A percentile compares a stretch with the other conserved stretches of the same genome.
phyloP scores from a whole-genome alignment of 495 filamentous ascomycete genomes.

The Penicillium coffeae region DNA sequence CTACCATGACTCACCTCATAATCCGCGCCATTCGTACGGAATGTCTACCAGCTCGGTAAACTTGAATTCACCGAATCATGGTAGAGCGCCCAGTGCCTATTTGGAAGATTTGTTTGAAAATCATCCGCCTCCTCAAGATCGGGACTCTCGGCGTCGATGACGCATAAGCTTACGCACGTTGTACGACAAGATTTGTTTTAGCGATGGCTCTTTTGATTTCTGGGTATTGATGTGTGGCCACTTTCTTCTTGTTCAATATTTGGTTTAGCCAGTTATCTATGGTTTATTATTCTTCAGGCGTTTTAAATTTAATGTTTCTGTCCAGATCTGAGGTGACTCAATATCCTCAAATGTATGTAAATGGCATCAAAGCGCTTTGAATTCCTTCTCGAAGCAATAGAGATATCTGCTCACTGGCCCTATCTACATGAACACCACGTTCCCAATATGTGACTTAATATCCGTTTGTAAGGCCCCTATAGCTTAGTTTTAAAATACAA shows the following conservation, averaged over 20 bases:
- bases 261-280: not conserved
- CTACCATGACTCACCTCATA: conserved; percentile 29
- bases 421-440: too few species aligned
- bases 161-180: not conserved
- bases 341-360: too few species aligned
- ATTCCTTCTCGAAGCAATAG: too few species aligned
- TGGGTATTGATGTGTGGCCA: not conserved
- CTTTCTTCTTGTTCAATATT: conserved; percentile 2
- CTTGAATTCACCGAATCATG: conserved; percentile 60
- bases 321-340: too few species aligned
- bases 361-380: too few species aligned
- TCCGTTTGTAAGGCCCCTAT: too few species aligned
- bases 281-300: not conserved
- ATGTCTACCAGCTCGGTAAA: conserved; percentile 69
- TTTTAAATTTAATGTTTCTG: too few species aligned
- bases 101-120: conserved; percentile 88
- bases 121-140: conserved; percentile 35
- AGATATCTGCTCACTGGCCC: too few species aligned
- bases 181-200: conserved; percentile 8
- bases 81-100: conserved; percentile 84
- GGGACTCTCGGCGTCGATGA: conserved; percentile 12
- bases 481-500: too few species aligned
- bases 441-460: too few species aligned
- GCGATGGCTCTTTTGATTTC: not conserved
- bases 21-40: conserved; percentile 28